phyloP scores from a whole-genome alignment of 371 early-diverging fungal genomes.

The Mucor irregularis region DNA sequence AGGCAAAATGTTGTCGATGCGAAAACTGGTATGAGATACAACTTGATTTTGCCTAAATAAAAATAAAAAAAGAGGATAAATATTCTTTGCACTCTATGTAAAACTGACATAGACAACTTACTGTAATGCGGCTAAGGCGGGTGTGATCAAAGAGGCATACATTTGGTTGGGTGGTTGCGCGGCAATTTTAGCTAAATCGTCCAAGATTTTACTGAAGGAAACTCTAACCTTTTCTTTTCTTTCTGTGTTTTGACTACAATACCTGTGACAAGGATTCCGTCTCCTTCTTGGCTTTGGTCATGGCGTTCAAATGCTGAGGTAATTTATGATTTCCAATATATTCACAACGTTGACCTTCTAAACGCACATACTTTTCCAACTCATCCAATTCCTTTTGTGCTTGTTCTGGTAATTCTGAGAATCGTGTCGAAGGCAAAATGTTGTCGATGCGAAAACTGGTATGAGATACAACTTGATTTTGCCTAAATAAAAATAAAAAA shows the following conservation, averaged over 20 bases:
- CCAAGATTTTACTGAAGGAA: conserved; percentile 33
- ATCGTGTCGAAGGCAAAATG: conserved; percentile 37
- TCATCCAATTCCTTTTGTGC: conserved; percentile 47
- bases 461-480: conserved; percentile 34
- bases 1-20: conserved; percentile 43
- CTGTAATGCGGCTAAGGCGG: conserved; percentile 27
- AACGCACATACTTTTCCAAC: conserved; percentile 38
- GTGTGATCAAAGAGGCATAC: conserved; percentile 33
- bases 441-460: conserved; percentile 50
- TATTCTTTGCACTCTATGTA: too few species aligned
- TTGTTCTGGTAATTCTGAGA: conserved; percentile 44
- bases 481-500: conserved; percentile 15
- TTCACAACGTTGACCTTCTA: conserved; percentile 39
- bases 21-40: conserved; percentile 41
- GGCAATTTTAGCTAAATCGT: conserved; percentile 27
- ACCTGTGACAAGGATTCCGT: conserved; percentile 38
- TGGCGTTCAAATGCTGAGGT: conserved; percentile 31
- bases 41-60: conserved; percentile 35
- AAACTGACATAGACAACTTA: conserved; percentile 21
- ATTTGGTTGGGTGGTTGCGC: conserved; percentile 34
- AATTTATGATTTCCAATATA: conserved; percentile 35
- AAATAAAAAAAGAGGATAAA: background rate
- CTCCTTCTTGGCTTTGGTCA: conserved; percentile 25
- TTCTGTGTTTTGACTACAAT: too few species aligned
- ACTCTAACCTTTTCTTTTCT: background rate